A percentile compares a stretch with the other conserved stretches of the same genome.
phyloP scores from a whole-genome alignment of 257 asterid genomes.

The Lantana camara region DNA sequence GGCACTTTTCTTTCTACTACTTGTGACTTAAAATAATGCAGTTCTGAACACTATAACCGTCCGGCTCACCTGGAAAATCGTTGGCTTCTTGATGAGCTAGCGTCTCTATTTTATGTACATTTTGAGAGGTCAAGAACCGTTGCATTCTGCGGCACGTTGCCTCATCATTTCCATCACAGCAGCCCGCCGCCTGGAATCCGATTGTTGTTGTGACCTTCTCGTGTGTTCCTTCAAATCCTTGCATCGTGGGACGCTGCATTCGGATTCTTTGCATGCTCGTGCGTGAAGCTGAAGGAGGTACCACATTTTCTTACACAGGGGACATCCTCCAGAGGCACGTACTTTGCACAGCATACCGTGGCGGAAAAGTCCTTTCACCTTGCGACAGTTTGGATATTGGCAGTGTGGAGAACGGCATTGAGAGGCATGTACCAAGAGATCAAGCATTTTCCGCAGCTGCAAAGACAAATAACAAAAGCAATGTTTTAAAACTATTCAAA shows the following conservation, averaged over 20 bases:
- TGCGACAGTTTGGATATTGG: slow-evolving; percentile 91
- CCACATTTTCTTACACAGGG: slow-evolving; percentile 96
- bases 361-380: slow-evolving; percentile 96
- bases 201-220: slow-evolving; percentile 70
- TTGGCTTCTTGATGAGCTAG: slow-evolving; percentile 3
- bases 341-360: slow-evolving; percentile 85
- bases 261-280: slow-evolving; percentile 91
- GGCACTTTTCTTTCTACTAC: slow-evolving; percentile 14
- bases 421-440: slow-evolving; percentile 94
- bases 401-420: slow-evolving; percentile 82
- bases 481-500: slow-evolving; percentile 21
- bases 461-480: slow-evolving; percentile 33
- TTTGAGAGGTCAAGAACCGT: slow-evolving; percentile 44
- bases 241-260: slow-evolving; percentile 96
- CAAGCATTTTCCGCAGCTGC: slow-evolving; percentile 97
- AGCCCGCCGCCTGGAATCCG: slow-evolving; percentile 67
- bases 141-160: slow-evolving; percentile 88
- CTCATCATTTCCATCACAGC: slow-evolving; percentile 84
- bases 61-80: neutral
- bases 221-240: slow-evolving; percentile 72
- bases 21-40: slow-evolving; percentile 21
- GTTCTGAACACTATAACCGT: slow-evolving; percentile 13
- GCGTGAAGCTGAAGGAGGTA: slow-evolving; percentile 94
- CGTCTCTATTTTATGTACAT: slow-evolving; percentile 21
- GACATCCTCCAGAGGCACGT: slow-evolving; percentile 95